These are phyloP conservation scores for Lolium multiflorum DNA, from an alignment of 176 grass and related monocot species.

Conservation along the genomic window DNA sequence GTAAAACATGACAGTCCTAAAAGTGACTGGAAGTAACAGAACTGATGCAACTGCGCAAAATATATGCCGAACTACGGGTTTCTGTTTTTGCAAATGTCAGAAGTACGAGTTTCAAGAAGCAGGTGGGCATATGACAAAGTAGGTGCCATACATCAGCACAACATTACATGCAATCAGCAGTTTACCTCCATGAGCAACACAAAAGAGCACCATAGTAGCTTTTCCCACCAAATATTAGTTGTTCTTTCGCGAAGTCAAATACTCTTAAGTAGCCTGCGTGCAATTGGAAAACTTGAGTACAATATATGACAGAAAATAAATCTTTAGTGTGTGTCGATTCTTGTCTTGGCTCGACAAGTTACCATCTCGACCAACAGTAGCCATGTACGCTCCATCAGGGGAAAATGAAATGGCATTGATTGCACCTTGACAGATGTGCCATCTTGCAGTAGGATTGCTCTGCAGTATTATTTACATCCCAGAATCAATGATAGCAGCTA, in stretches of 20 bases:
- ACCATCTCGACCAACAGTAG: conserved; percentile 95
- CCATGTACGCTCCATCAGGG: conserved; percentile 77
- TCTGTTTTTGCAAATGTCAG: conserved; percentile 19
- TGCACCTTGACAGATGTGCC: conserved; percentile 96
- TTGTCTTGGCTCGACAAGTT: conserved; percentile 43
- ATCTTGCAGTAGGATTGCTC: conserved; percentile 91
- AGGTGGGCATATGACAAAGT: conserved; percentile 24
- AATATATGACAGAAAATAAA: conserved; percentile 21
- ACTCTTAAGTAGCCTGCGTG: conserved; percentile 88
- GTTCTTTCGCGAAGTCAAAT: conserved; percentile 91
- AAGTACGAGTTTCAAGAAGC: conserved; percentile 10
- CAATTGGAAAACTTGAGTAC: neutral
- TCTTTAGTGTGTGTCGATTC: conserved; percentile 11
- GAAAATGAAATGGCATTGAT: conserved; percentile 94
- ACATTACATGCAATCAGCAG: conserved; percentile 34
- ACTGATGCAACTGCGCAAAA: conserved; percentile 23
- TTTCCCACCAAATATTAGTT: conserved; percentile 95
- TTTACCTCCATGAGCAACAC: conserved; percentile 98
- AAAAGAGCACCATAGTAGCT: conserved; percentile 93
- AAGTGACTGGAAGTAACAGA: neutral
- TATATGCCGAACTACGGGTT: neutral
- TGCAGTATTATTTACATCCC: conserved; percentile 55
- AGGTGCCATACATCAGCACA: conserved; percentile 18
- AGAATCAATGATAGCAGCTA: conserved; percentile 40
- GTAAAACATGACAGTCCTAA: neutral